phyloP scores from a whole-genome alignment of 2,329 filamentous ascomycete species.

The Albifimbria verrucaria region DNA sequence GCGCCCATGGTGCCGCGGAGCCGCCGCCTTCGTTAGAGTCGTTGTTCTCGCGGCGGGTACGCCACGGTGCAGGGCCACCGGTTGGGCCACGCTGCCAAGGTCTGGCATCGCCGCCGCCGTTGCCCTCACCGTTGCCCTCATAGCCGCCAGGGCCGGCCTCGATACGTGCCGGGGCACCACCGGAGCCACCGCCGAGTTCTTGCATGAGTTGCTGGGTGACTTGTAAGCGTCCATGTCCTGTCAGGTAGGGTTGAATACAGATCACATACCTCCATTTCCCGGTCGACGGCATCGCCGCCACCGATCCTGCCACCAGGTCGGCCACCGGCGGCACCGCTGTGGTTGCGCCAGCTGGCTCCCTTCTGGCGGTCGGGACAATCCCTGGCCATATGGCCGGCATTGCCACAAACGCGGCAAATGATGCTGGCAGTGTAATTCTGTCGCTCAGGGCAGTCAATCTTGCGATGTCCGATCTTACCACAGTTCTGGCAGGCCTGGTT shows the following conservation, averaged over 20 bases:
- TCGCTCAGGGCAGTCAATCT: constrained; percentile 97
- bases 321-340: constrained; percentile 53
- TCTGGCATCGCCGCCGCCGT: constrained; percentile 60
- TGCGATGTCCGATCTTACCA: constrained; percentile 96
- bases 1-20: constrained; percentile 58
- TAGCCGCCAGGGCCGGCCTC: constrained; percentile 71
- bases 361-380: constrained; percentile 94
- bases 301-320: constrained; percentile 65
- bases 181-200: constrained; percentile 83
- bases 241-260: not conserved
- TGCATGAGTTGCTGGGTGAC: constrained; percentile 84
- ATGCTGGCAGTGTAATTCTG: constrained; percentile 99
- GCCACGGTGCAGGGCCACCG: constrained; percentile 81
- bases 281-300: constrained; percentile 79
- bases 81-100: constrained; percentile 88
- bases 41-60: constrained; percentile 49
- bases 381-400: constrained; percentile 95
- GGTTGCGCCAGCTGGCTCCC: constrained; percentile 89
- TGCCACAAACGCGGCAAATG: constrained; percentile 96
- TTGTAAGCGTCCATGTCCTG: constrained; percentile 35
- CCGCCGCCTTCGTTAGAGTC: constrained; percentile 40
- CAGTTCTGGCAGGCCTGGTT: constrained; percentile 99
- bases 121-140: constrained; percentile 58
- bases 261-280: constrained; percentile 82
- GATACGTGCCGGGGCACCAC: constrained; percentile 71